A percentile compares a stretch with the other conserved stretches of the same genome.
phyloP scores from a whole-genome alignment of 1,139 yeast species.

The Yamadazyma blattariae region DNA sequence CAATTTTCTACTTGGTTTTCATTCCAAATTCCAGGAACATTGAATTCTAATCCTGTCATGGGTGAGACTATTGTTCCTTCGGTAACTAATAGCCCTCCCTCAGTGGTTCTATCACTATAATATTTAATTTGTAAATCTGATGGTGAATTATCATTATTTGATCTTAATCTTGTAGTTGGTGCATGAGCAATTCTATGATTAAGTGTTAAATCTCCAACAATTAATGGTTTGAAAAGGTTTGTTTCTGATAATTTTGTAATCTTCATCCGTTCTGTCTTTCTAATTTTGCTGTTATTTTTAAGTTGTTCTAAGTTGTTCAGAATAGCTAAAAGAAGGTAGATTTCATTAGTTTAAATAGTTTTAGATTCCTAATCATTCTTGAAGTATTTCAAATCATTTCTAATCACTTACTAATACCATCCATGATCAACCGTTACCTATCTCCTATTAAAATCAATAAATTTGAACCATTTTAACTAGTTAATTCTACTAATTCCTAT shows the following conservation, averaged over 20 bases:
- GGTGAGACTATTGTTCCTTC: slow-evolving; percentile 34
- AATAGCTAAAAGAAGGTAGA: too few species aligned
- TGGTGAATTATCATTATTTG: slow-evolving; percentile 38
- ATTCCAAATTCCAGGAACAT: slow-evolving; percentile 55
- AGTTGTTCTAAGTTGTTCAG: too few species aligned
- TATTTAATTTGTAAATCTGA: slow-evolving; percentile 46
- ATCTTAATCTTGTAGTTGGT: slow-evolving; percentile 56
- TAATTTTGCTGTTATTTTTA: too few species aligned
- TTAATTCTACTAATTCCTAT: too few species aligned
- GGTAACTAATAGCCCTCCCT: slow-evolving; percentile 51
- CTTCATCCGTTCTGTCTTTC: background rate
- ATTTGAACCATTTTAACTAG: too few species aligned
- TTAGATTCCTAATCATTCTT: too few species aligned
- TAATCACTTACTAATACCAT: too few species aligned
- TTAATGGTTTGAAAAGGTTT: slow-evolving; percentile 46
- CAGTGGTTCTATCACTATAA: slow-evolving; percentile 50
- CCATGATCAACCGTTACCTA: too few species aligned
- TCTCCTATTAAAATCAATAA: too few species aligned
- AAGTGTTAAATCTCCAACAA: slow-evolving; percentile 37
- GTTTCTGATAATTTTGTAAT: slow-evolving; percentile 12
- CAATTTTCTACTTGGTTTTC: slow-evolving; percentile 46
- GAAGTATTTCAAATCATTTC: too few species aligned
- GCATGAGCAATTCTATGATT: slow-evolving; percentile 47
- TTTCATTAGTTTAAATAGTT: too few species aligned
- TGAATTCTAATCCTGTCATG: slow-evolving; percentile 34